A percentile compares a stretch with the other conserved stretches of the same genome.
Evolutionary conservation across 163 green algal species (phyloP).

Genomic region (Scenedesmus sp.): DNA sequence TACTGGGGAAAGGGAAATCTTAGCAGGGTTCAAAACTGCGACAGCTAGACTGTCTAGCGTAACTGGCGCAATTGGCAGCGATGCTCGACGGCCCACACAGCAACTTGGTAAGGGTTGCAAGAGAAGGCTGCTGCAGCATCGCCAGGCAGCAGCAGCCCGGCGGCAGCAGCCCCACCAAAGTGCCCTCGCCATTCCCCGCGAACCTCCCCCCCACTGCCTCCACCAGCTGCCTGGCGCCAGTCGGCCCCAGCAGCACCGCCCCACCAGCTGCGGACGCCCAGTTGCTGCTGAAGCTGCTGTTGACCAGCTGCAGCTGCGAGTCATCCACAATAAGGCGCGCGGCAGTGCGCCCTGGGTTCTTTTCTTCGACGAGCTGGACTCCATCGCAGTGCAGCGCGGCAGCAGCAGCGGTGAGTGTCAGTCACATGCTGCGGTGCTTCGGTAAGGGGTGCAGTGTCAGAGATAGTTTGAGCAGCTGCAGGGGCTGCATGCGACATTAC

Average conservation of each 20-base stretch:
- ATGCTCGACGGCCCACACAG: no score
- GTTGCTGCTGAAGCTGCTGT: neutral
- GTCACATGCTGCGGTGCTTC: no score
- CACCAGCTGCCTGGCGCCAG: neutral
- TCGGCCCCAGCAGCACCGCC: slow-evolving; percentile 18
- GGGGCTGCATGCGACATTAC: no score
- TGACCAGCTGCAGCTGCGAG: neutral
- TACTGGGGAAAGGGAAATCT: no score
- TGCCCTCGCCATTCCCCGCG: neutral
- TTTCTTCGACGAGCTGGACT: slow-evolving; percentile 99
- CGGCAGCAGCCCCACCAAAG: slow-evolving; percentile 30
- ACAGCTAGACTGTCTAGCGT: no score
- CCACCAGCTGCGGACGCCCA: slow-evolving; percentile 32
- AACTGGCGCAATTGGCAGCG: no score
- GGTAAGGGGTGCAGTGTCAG: no score
- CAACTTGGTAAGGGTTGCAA: no score
- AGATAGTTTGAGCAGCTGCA: no score
- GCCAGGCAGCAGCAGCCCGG: slow-evolving; percentile 41
- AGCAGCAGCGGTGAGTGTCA: neutral
- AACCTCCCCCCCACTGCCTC: neutral
- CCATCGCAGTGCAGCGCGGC: slow-evolving; percentile 91
- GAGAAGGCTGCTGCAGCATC: slow-evolving; percentile 26
- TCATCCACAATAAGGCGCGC: slow-evolving; percentile 48
- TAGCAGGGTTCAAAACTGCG: no score
- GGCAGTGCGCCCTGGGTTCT: slow-evolving; percentile 94